These are phyloP conservation scores for Groenewaldozyma tartarivorans DNA, from an alignment of 805 yeast species.

Conservation along the genomic window DNA sequence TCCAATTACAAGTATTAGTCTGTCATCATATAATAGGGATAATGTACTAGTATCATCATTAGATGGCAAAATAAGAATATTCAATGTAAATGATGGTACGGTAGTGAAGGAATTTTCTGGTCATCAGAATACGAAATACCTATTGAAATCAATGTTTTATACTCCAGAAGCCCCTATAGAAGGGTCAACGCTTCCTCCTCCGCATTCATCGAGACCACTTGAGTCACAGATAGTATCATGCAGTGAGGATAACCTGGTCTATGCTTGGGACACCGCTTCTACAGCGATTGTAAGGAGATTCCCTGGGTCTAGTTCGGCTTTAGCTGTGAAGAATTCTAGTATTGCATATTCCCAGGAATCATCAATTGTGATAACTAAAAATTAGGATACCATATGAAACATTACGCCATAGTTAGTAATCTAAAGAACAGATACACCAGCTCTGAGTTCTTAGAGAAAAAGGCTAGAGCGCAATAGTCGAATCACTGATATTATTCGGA, in stretches of 20 bases:
- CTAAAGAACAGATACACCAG: no score
- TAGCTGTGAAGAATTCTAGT: not conserved
- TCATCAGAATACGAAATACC: constrained; percentile 9
- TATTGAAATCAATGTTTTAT: not conserved
- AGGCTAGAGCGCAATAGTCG: no score
- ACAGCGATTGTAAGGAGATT: constrained; percentile 12
- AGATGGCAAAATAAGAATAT: constrained; percentile 20
- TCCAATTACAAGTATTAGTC: constrained; percentile 21
- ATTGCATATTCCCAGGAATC: not conserved
- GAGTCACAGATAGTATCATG: constrained; percentile 15
- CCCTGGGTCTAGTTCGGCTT: not conserved
- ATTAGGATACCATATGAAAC: no score
- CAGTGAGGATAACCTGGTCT: constrained; percentile 24
- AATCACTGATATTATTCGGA: no score
- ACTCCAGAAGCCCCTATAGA: not conserved
- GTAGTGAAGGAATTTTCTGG: constrained; percentile 20
- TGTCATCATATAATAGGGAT: constrained; percentile 7
- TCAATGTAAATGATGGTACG: constrained; percentile 20
- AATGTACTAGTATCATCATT: constrained; percentile 19
- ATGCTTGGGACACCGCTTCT: constrained; percentile 20
- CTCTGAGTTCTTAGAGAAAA: no score
- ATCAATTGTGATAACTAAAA: not conserved
- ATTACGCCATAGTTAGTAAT: no score
- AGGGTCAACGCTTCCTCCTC: not conserved
- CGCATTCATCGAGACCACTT: no score